Conservation (phyloP, 2,329 filamentous ascomycete species). For the Pseudogymnoascus sp. region DNA sequence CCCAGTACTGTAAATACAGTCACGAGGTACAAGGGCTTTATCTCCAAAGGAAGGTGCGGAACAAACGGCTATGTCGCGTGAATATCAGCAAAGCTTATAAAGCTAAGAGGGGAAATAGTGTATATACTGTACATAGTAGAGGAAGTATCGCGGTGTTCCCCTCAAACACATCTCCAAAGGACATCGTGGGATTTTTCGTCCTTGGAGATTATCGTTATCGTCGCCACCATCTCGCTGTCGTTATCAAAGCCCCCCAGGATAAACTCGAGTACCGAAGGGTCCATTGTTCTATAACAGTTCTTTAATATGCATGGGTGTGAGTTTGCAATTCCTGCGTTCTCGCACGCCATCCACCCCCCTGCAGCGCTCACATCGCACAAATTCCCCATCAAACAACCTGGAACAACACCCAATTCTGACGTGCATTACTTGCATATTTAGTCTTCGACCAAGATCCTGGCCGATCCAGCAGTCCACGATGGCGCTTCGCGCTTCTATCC, state of each 20-base stretch:
- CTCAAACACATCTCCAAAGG: background rate
- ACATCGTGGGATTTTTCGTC: background rate
- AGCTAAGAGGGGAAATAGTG: constrained; percentile 1
- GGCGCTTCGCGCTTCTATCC: constrained; percentile 16
- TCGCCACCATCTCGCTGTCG: background rate
- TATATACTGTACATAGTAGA: background rate
- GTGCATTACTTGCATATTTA: background rate
- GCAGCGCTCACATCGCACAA: background rate
- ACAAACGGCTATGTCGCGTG: background rate
- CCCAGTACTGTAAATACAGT: background rate
- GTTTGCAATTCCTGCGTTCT: background rate
- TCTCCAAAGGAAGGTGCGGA: background rate
- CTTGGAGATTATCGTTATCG: background rate
- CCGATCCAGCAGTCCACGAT: background rate
- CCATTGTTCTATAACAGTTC: background rate
- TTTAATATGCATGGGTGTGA: constrained; percentile 10
- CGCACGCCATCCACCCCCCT: constrained; percentile 3
- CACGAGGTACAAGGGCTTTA: constrained; percentile 1
- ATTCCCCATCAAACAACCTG: background rate
- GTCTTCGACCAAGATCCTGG: background rate
- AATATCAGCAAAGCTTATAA: background rate
- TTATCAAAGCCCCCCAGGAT: background rate
- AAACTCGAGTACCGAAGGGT: background rate
- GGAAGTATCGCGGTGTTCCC: background rate
- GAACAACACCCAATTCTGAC: background rate